phyloP scores from a whole-genome alignment of 2,329 filamentous ascomycete genomes.

The Fusarium sulawesiense region DNA sequence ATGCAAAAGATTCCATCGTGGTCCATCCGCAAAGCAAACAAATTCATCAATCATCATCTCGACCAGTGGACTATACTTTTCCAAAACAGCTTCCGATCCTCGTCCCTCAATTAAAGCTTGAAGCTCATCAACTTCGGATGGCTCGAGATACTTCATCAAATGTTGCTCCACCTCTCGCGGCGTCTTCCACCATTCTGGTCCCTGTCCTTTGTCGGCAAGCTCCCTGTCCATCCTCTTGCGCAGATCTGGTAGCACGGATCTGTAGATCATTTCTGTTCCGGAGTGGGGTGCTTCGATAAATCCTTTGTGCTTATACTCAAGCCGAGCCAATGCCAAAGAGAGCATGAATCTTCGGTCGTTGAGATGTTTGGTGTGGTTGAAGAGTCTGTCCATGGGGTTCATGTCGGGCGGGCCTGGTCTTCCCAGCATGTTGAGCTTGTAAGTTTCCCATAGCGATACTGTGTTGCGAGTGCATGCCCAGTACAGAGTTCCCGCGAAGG shows the following conservation, averaged over 20 bases:
- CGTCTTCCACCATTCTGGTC: slow-evolving; percentile 40
- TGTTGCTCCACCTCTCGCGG: slow-evolving; percentile 39
- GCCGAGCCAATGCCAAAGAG: slow-evolving; percentile 31
- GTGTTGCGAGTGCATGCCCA: slow-evolving; percentile 42
- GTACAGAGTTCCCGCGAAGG: slow-evolving; percentile 41
- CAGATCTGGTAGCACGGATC: slow-evolving; percentile 1
- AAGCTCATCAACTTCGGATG: slow-evolving; percentile 28
- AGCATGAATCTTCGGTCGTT: slow-evolving; percentile 37
- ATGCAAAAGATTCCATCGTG: slow-evolving; percentile 42
- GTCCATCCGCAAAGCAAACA: slow-evolving; percentile 45
- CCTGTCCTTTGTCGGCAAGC: slow-evolving; percentile 26
- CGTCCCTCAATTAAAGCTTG: slow-evolving; percentile 39
- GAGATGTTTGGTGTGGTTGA: slow-evolving; percentile 40
- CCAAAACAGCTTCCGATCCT: slow-evolving; percentile 15
- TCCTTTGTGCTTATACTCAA: slow-evolving; percentile 41
- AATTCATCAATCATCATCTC: slow-evolving; percentile 37
- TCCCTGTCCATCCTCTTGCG: slow-evolving; percentile 27
- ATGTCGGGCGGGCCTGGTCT: not conserved
- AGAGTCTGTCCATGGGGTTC: slow-evolving; percentile 37
- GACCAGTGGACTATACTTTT: slow-evolving; percentile 31
- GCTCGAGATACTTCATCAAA: slow-evolving; percentile 31
- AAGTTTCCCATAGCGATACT: slow-evolving; percentile 39
- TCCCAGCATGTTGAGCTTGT: slow-evolving; percentile 23
- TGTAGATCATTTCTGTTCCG: slow-evolving; percentile 2
- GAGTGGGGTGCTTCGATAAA: slow-evolving; percentile 25